phyloP scores from a whole-genome alignment of 2,329 filamentous ascomycete genomes.

The Aspergillus calidoustus region DNA sequence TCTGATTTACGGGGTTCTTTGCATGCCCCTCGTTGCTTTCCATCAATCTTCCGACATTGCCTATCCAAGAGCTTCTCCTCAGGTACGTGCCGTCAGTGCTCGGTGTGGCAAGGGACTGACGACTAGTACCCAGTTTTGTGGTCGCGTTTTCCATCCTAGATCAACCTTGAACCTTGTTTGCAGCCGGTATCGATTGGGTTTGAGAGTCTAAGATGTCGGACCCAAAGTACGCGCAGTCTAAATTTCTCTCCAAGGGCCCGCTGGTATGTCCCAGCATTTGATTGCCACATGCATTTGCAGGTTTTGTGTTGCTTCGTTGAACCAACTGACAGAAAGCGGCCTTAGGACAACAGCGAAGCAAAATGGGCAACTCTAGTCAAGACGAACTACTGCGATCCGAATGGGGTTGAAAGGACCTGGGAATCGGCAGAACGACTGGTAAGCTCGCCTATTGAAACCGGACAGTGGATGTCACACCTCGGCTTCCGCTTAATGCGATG shows the following conservation, averaged over 20 bases:
- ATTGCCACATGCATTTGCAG: not conserved
- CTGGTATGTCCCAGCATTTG: conserved; percentile 33
- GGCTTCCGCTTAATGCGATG: not conserved
- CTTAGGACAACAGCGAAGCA: conserved; percentile 44
- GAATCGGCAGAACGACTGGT: conserved; percentile 52
- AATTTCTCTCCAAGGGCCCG: conserved; percentile 37
- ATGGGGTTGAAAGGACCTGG: conserved; percentile 49
- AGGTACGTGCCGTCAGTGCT: not conserved
- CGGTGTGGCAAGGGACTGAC: not conserved
- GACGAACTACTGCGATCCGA: conserved; percentile 48
- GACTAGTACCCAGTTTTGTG: not conserved
- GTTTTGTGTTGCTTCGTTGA: not conserved
- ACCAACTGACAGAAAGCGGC: not conserved
- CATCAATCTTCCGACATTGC: not conserved
- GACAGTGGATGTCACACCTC: not conserved
- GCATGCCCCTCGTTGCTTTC: conserved; percentile 3
- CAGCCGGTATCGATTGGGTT: not conserved
- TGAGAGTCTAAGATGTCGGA: conserved; percentile 26
- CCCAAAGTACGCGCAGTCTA: conserved; percentile 32
- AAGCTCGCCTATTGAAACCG: conserved; percentile 7
- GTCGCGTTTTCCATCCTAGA: not conserved
- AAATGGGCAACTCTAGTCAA: conserved; percentile 50
- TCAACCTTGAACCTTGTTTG: not conserved
- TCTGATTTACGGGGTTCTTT: conserved; percentile 4
- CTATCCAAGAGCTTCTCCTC: not conserved